Percentiles rank a stretch among this genome's conserved stretches.
phyloP scores from a whole-genome alignment of 306 rosid genomes.

The Morella rubra region DNA sequence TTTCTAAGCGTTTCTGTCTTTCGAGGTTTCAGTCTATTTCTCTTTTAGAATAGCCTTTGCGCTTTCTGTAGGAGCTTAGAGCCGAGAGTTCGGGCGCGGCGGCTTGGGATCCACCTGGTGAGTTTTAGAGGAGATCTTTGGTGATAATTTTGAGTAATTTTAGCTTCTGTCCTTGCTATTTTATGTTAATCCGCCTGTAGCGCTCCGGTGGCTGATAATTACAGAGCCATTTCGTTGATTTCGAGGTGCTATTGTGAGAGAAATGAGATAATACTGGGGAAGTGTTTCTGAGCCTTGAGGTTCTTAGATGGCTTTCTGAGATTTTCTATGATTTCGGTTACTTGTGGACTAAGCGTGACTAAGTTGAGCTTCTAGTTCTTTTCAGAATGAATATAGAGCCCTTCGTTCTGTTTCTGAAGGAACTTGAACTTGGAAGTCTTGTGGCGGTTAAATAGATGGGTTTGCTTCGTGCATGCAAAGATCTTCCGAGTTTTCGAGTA shows the following conservation, averaged over 20 bases:
- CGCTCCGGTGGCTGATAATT: not conserved
- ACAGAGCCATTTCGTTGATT: not conserved
- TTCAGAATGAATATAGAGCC: too few species aligned
- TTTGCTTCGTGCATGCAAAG: not conserved
- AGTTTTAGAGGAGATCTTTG: not conserved
- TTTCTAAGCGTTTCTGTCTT: not conserved
- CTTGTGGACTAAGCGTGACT: not conserved
- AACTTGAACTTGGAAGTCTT: not conserved
- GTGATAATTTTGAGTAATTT: not conserved
- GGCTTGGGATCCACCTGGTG: constrained; percentile 5
- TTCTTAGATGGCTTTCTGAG: not conserved
- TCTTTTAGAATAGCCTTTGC: not conserved
- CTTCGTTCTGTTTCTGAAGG: not conserved
- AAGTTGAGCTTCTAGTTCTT: not conserved
- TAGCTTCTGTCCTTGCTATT: constrained; percentile 5
- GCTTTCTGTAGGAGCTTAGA: not conserved
- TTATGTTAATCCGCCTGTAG: not conserved
- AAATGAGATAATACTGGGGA: not conserved
- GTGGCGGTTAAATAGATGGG: not conserved
- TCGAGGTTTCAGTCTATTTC: not conserved
- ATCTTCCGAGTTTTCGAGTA: not conserved
- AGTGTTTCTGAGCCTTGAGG: not conserved
- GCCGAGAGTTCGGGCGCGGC: not conserved
- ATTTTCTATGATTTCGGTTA: not conserved
- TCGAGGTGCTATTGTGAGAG: not conserved